Conservation (phyloP, 2,329 filamentous ascomycete species). For the Cladorrhinum sp. region DNA sequence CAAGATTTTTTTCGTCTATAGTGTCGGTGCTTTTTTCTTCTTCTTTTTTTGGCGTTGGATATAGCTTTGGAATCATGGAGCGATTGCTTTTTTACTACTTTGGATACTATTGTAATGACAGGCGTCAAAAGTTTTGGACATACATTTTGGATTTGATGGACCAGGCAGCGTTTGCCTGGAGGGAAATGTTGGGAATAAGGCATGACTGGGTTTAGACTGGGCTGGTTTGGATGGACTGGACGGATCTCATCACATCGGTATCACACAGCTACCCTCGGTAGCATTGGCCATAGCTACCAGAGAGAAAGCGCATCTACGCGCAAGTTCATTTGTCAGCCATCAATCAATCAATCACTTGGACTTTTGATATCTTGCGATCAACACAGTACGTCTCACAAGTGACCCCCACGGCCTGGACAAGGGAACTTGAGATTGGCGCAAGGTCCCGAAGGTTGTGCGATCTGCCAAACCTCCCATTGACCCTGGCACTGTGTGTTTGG, state of each 20-base stretch:
- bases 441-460: not conserved
- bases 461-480: not conserved
- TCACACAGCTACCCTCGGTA: not conserved
- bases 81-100: slow-evolving; percentile 8
- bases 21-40: not conserved
- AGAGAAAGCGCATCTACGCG: not conserved
- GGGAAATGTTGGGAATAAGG: not conserved
- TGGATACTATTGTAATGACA: slow-evolving; percentile 8
- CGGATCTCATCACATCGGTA: not conserved
- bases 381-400: not conserved
- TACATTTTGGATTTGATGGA: not conserved
- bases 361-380: not conserved
- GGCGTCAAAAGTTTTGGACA: slow-evolving; percentile 6
- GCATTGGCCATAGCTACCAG: not conserved
- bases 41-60: slow-evolving; percentile 12
- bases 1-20: not conserved
- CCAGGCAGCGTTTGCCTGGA: not conserved
- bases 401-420: not conserved
- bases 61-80: slow-evolving; percentile 9
- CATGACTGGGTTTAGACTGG: slow-evolving; percentile 9
- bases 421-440: not conserved
- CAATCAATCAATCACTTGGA: not conserved
- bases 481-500: too few relatives aligned
- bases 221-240: slow-evolving; percentile 2
- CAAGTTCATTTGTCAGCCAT: not conserved